Evolutionary conservation across 2,329 filamentous ascomycete genomes (phyloP), one percentile per base, ranked within the genome.

Genomic region (Sphaceloma murrayae): DNA sequence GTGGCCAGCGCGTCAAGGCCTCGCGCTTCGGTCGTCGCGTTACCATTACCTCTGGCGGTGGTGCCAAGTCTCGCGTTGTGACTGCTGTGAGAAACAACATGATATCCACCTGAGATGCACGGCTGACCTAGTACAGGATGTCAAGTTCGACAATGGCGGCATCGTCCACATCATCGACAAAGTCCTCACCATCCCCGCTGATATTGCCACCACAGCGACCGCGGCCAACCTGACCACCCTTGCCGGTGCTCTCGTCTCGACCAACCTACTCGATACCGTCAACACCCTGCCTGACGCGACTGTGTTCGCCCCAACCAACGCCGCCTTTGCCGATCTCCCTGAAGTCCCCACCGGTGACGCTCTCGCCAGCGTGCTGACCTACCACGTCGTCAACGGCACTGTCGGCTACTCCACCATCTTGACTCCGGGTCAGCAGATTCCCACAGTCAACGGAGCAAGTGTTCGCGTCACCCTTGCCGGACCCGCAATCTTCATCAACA

Each of bases 241-340:
- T 26, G 57, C 57, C 42, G 64, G 63, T 24, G 67, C 66, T 14
- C 49, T 66, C 31, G 59, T 58, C 11, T 52, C 55, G 3, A 61
- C 65, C 18, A 54, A 63, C 49, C 54, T 67, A 10, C 50, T 64
- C n/a, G 52, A 61, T 2, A 59, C 64, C n/a, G 55, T 78, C 27
- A 59, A 68, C 48, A 52, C 49, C 9, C 54, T 62, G 5, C 53
- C 55, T 14, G 67, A 77, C 53, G 51, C 82, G 27, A 83, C 79
- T 44, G 67, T 83, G 49, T 82, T 84, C 51, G 77, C 73, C 1
- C 79, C 80, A 1, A 69, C 64, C 55, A 77, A 81, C 56, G 63
- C 63, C 2, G 77, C 77, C 9, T 77, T 82, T 62, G 64, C 69
- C 24, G 60, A 63, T 16, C 56, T 77, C 7, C 56, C 59, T 18